Evolutionary conservation across 352 stramenopile species (phyloP), one percentile per base, ranked within the genome.

Genomic region (Phytophthora aleatoria): DNA sequence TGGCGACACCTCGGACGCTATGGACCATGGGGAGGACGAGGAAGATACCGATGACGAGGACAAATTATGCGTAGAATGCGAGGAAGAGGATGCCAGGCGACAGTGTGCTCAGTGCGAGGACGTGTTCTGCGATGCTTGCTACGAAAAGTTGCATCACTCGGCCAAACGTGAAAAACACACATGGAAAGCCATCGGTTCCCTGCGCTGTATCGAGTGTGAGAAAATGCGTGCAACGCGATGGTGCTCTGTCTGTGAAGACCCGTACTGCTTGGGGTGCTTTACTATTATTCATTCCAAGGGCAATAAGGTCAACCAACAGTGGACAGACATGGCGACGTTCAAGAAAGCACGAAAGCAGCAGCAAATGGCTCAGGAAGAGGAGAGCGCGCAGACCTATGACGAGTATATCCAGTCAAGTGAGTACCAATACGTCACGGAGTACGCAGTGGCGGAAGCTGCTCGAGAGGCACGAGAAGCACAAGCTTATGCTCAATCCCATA

Each of bases 131-230:
- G 76, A 91, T 65, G 69, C 57, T 11, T 95, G 87, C 71, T 95
- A 82, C 48, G 77, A 91, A 52, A 87, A 81, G 43, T 65, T 92
- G n/a, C 85, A 95, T 52, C 68, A 81, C 20, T 88, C 77, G 1
- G 69, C 76, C 20, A 91, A 94, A 71, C 77, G 87, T 20, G 78
- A 87, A 50, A 80, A 79, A 48, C 87, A 95, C 69, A 92, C 76
- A 2, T 95, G 85, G 83, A 91, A 81, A 47, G 70, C 81, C 3
- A 87, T 95, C 15, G 83, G 83, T 3, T 73, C 78, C 10, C 67
- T 91, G 33, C 83, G 85, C n/a, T 95, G 87, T 59, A 83, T 93
- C 42, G 85, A 94, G 61, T 94, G 87, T 50, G 87, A 95, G 61
- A 93, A 91, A 59, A 91, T 94, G 77, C 86, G 87, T 43, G 87